A percentile compares a stretch with the other conserved stretches of the same genome.
Evolutionary conservation across 2,329 filamentous ascomycete species (phyloP).

Genomic region (Eutypa lata): DNA sequence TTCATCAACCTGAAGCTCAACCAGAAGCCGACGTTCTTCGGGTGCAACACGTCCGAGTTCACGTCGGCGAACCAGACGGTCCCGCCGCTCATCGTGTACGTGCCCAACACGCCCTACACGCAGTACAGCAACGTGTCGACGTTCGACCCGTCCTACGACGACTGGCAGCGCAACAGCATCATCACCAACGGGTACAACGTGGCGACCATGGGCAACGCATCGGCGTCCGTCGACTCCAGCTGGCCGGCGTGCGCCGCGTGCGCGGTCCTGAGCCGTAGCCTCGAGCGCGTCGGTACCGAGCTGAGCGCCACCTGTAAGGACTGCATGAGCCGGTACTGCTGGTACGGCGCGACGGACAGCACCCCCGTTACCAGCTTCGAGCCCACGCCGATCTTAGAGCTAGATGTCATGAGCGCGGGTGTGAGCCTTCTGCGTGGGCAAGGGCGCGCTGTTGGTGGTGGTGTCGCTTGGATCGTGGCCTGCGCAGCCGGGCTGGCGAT

Average conservation of each 20-base stretch:
- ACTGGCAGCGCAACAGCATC: conserved; percentile 69
- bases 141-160: conserved; percentile 63
- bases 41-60: conserved; percentile 66
- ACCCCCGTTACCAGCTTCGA: conserved; percentile 33
- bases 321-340: conserved; percentile 86
- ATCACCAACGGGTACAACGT: conserved; percentile 84
- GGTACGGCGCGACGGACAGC: conserved; percentile 68
- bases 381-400: conserved; percentile 28
- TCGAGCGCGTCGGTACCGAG: conserved; percentile 64
- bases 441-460: not conserved
- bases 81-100: conserved; percentile 74
- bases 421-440: not conserved
- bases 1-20: conserved; percentile 77
- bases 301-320: conserved; percentile 69
- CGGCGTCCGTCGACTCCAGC: conserved; percentile 62
- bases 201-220: conserved; percentile 79
- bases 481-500: not conserved
- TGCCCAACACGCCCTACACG: conserved; percentile 82
- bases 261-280: conserved; percentile 75
- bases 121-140: conserved; percentile 77
- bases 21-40: conserved; percentile 74
- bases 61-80: conserved; percentile 26
- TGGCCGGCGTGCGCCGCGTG: conserved; percentile 89
- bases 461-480: not conserved
- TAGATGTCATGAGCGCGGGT: conserved; percentile 8